Base-by-base conservation (phyloP, 1,284 basidiomycete species). In the Rhodotorula glutinis region DNA sequence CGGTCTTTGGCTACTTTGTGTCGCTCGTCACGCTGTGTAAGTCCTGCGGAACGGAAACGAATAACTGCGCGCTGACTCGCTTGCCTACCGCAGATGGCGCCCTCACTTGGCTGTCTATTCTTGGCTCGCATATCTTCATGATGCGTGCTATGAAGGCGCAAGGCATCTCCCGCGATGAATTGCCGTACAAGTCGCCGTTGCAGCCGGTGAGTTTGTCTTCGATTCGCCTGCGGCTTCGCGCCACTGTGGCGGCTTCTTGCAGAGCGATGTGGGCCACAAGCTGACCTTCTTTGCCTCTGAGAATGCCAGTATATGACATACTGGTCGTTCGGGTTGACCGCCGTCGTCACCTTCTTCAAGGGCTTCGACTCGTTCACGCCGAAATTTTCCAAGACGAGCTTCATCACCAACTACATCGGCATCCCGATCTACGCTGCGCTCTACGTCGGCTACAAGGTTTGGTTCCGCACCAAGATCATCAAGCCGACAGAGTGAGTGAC, bases 1-100 rank as follows among this genome's bases (percentile, higher is more conserved):
- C 59, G 81, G 85, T 89, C 19, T 90, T 89, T 76, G 82, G 81
- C 23, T 90, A 86, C 83, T 89, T 90, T 21, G 85, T 87, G 40
- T 53, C 67, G 4, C 33, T 69, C 19, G 59, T 61, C 11, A 64
- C 67, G 8, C 49, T 67, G 41, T 67, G 61, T 52, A 17, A n/a
- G 41, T 29, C 51, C 14, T 10, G 21, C 21, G 21, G 46, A 47
- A 11, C 17, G 46, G n/a, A 13, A 47, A 29, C 23, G 30, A 4
- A 30, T 9, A 41, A n/a, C 51, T 2, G 21, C 25, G 53, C 11
- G 33, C 21, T 17, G 40, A 21, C 3, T 5, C 53, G 10, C 8
- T 29, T 33, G 86, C 86, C 71, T 11, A 4, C n/a, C 46, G 46
- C 46, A 47, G 46, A 47, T n/a, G 46, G 46, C n/a, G 46, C 46